These are phyloP conservation scores for Penicillium bialowiezense DNA, from an alignment of 495 filamentous ascomycete species.

Conservation along the genomic window DNA sequence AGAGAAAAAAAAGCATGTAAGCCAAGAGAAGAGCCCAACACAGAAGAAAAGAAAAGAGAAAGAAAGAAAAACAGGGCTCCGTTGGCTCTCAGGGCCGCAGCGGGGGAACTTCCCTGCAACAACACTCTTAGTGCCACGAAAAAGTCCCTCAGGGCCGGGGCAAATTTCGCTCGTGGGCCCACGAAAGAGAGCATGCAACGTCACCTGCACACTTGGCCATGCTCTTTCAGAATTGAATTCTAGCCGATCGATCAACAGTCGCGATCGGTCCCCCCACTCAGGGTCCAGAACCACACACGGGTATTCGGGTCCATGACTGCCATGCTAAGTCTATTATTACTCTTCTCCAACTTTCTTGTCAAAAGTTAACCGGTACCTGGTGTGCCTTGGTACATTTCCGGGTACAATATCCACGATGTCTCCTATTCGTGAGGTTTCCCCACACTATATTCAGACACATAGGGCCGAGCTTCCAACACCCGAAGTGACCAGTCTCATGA, in stretches of 20 bases:
- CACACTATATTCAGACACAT: conserved; percentile 12
- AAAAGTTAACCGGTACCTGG: background rate
- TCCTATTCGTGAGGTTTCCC: conserved; percentile 29
- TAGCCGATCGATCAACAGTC: background rate
- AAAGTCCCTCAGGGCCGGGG: background rate
- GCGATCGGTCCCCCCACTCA: background rate
- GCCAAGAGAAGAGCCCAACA: background rate
- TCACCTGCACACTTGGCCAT: conserved; percentile 17
- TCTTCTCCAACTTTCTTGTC: background rate
- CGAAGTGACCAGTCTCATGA: conserved; percentile 5
- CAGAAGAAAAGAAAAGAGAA: background rate
- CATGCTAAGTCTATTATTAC: background rate
- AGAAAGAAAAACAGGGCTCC: background rate
- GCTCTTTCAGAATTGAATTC: conserved; percentile 8
- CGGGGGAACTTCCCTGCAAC: conserved; percentile 7
- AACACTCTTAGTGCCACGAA: conserved; percentile 1
- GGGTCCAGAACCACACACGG: conserved; percentile 4
- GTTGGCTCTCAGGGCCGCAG: too few relatives aligned
- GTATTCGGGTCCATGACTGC: background rate
- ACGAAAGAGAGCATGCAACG: conserved; percentile 17
- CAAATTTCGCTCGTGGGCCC: background rate
- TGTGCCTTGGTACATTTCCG: conserved; percentile 3
- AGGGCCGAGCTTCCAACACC: background rate
- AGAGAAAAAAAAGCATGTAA: background rate
- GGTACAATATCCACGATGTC: background rate